phyloP scores from a whole-genome alignment of 805 yeast species.

The Lachancea waltii region DNA sequence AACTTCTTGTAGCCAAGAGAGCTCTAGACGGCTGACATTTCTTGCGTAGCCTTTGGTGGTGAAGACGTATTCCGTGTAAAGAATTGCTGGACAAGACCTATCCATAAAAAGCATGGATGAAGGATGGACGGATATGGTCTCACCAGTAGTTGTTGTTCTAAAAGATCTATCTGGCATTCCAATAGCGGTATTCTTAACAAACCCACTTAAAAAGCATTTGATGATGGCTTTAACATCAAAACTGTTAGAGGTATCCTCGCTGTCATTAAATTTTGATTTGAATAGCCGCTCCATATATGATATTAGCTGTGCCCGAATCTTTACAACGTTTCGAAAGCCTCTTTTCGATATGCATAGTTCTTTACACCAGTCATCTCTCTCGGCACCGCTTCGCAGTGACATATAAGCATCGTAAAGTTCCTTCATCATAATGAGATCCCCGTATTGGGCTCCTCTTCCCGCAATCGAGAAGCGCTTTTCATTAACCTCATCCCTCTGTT shows the following conservation, averaged over 20 bases:
- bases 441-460: constrained; percentile 63
- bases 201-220: constrained; percentile 79
- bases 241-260: constrained; percentile 19
- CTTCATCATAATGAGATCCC: constrained; percentile 78
- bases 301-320: constrained; percentile 67
- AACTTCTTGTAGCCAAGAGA: constrained; percentile 79
- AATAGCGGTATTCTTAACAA: constrained; percentile 80
- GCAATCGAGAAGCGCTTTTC: constrained; percentile 64
- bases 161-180: constrained; percentile 93
- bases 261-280: constrained; percentile 1
- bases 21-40: constrained; percentile 71
- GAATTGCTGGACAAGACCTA: constrained; percentile 70
- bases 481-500: constrained; percentile 77
- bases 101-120: constrained; percentile 78
- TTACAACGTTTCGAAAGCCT: constrained; percentile 71
- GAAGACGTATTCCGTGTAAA: constrained; percentile 91
- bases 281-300: constrained; percentile 48
- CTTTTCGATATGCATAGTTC: constrained; percentile 68
- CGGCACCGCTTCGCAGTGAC: constrained; percentile 41
- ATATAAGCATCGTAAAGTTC: constrained; percentile 61
- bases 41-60: constrained; percentile 92
- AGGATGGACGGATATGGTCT: constrained; percentile 82
- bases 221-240: constrained; percentile 53
- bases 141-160: constrained; percentile 79
- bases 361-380: constrained; percentile 75